Conservation (phyloP, 2,329 filamentous ascomycete genomes). For the Geoglossum cookeanum region DNA sequence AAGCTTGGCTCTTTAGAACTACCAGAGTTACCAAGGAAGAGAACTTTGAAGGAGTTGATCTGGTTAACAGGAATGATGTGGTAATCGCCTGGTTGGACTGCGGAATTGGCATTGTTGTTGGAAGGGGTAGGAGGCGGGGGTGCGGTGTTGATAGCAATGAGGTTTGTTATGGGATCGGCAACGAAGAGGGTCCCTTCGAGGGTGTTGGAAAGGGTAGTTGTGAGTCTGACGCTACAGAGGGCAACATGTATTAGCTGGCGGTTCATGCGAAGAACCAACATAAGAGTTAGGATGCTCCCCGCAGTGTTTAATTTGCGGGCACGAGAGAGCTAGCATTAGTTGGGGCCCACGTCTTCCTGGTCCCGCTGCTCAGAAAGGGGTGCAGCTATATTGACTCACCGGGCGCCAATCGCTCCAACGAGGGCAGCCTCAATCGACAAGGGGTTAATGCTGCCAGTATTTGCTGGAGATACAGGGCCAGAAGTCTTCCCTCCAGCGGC, state of each 20-base stretch:
- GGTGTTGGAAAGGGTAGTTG: constrained; percentile 30
- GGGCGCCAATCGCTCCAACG: constrained; percentile 40
- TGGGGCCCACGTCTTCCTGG: neutral
- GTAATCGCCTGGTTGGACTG: constrained; percentile 31
- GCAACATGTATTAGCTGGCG: neutral
- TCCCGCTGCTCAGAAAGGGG: neutral
- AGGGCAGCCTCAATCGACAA: constrained; percentile 32
- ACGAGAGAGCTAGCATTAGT: neutral
- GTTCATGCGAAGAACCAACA: constrained; percentile 1
- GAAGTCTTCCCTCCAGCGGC: constrained; percentile 13
- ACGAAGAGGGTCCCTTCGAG: constrained; percentile 45
- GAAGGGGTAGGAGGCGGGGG: constrained; percentile 24
- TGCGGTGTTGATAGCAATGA: constrained; percentile 40
- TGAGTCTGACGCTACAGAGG: constrained; percentile 34
- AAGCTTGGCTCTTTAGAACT: constrained; percentile 20
- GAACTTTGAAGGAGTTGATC: constrained; percentile 36
- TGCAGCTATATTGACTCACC: constrained; percentile 25
- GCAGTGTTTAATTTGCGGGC: neutral
- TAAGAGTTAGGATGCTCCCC: neutral
- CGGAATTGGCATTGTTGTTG: constrained; percentile 10
- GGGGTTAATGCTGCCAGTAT: constrained; percentile 16
- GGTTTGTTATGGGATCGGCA: constrained; percentile 38
- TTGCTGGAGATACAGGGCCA: constrained; percentile 21
- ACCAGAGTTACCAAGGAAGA: constrained; percentile 22
- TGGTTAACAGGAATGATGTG: constrained; percentile 40